A percentile compares a stretch with the other conserved stretches of the same genome.
Evolutionary conservation across 1,139 yeast genomes (phyloP).

Genomic region (Saccharomyces hybrid): DNA sequence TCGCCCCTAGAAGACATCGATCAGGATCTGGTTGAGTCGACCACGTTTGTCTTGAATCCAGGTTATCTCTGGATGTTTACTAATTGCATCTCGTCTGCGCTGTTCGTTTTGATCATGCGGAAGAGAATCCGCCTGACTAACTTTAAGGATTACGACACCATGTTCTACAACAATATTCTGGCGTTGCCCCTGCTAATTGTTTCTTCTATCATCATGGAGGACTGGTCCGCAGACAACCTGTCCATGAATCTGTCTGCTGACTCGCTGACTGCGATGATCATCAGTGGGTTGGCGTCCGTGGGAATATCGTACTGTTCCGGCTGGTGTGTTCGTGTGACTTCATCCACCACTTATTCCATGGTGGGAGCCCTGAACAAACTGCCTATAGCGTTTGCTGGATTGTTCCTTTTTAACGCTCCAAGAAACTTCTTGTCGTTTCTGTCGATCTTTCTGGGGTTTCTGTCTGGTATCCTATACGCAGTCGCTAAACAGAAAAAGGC

Average conservation of each 20-base stretch:
- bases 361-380: constrained; percentile 97
- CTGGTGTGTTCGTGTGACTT: constrained; percentile 98
- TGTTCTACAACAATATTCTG: constrained; percentile 91
- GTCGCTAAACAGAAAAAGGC: constrained; percentile 23
- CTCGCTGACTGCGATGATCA: constrained; percentile 67
- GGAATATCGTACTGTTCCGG: constrained; percentile 97
- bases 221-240: constrained; percentile 81
- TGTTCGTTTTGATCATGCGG: constrained; percentile 89
- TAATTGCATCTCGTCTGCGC: constrained; percentile 88
- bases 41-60: constrained; percentile 44
- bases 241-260: too few relatives aligned
- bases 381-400: constrained; percentile 91
- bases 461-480: constrained; percentile 43
- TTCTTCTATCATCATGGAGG: constrained; percentile 72
- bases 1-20: constrained; percentile 17
- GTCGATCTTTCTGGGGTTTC: constrained; percentile 72
- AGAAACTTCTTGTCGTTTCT: constrained; percentile 70
- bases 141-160: constrained; percentile 95
- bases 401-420: constrained; percentile 68
- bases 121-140: constrained; percentile 93
- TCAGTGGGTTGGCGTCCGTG: constrained; percentile 70
- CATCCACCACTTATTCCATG: constrained; percentile 96
- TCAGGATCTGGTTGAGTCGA: constrained; percentile 27
- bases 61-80: constrained; percentile 96
- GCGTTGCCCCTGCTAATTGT: constrained; percentile 80